Evolutionary conservation across 768 basidiomycete species (phyloP), one percentile per base, ranked within the genome.

Genomic region (Leccinum uliginosum): DNA sequence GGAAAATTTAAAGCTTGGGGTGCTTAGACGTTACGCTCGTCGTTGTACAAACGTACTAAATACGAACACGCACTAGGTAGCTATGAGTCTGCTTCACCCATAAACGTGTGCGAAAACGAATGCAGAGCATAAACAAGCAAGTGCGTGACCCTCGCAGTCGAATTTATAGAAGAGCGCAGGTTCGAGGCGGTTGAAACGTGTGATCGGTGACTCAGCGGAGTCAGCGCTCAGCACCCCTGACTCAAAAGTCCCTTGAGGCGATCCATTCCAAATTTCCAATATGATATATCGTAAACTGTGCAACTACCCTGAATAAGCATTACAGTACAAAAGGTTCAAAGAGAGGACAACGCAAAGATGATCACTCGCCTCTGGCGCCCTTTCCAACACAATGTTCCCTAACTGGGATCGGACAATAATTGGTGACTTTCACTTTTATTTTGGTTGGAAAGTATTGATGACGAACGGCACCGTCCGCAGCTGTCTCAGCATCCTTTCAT

Each of bases 401-500:
- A 4, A 23, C 50, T 66, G 65, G 65, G 24, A 45, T 40, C 29
- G 34, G 53, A 14, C 32, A 12, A 12, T 63, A 5, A 58, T 65
- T 4, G 64, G 64, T 65, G 32, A 58, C 12, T 44, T 49, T 35
- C 35, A 11, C 26, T 0, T 44, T 23, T 23, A 30, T 40, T 34
- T 9, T 6, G 30, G n/a, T 15, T 8, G 7, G 17, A 11, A 43
- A 26, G 5, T 14, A 19, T 55, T 51, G 48, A 53, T 38, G 34
- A 54, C 12, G n/a, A 58, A 63, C 54, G 11, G 7, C 15, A 8
- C 17, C 14, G 12, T 27, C 21, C 21, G 1, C 40, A 67, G 68
- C 46, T 14, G 23, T 59, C 21, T 57, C 63, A 4, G 50, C 19
- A 9, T 59, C 60, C 32, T 62, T 68, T 43, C 68, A 70, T 24